Evolutionary conservation across 345 rosid genomes (phyloP), one percentile per base, ranked within the genome.

Genomic region (Linum usitatissimum): DNA sequence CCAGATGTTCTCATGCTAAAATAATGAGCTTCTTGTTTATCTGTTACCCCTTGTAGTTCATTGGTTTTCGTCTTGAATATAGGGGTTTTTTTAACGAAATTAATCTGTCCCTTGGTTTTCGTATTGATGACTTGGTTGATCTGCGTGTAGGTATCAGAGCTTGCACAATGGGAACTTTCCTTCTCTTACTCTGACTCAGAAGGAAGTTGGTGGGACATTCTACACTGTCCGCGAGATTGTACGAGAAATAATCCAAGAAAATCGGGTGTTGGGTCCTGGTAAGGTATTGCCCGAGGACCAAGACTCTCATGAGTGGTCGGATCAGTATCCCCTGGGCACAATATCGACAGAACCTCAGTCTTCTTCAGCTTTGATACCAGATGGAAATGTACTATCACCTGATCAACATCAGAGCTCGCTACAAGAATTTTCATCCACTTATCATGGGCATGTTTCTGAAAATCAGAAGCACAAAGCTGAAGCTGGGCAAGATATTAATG

Each of bases 151-250:
- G 81, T 81, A 87, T 70, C 99, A 93, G 68, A 76, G 64, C 6
- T 71, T 68, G 57, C 84, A 93, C 79, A 75, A 74, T 75, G 93
- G 97, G 60, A 80, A 60, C 64, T 90, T 93, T 70, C 94, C 91
- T 63, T 83, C 96, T 7, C 81, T 87, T 64, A 87, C 76, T 62
- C 91, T 93, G 63, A 86, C 97, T 12, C 99, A 93, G 68, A 90
- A 80, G 79, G 91, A 87, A 82, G 94, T 90, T 39, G 99, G 97
- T 62, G 99, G 97, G 6, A 89, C 99, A 54, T 93, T 93, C 78
- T 93, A 93, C 73, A 93, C 86, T 0, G 76, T 93, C 13, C 75
- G 99, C 57, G 99, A 93, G 83, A 89, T 93, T 77, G 88, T 93
- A 49, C 85, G 99, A 18, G 99, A 93, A 79, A 76, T 93, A 13